These are phyloP conservation scores for Clonostachys byssicola DNA, from an alignment of 2,329 filamentous ascomycete genomes.

Conservation along the genomic window DNA sequence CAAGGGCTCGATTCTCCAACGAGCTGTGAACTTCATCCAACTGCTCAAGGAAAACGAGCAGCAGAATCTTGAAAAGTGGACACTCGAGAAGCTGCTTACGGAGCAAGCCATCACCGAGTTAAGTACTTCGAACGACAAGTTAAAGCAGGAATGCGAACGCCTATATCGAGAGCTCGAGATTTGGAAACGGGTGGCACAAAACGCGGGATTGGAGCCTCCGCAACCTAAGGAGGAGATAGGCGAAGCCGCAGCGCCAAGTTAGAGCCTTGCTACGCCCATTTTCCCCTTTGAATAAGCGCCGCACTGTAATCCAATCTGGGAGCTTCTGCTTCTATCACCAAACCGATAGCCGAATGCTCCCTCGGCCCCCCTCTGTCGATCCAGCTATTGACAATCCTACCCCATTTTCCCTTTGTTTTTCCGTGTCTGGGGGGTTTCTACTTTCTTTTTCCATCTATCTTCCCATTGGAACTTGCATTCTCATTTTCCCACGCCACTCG, in stretches of 20 bases:
- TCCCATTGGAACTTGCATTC: no score
- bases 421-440: no score
- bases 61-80: constrained; percentile 93
- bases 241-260: neutral
- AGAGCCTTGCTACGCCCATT: no score
- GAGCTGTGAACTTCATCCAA: constrained; percentile 89
- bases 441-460: no score
- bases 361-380: no score
- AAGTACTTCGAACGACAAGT: constrained; percentile 80
- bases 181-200: constrained; percentile 69
- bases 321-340: no score
- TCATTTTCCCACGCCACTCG: no score
- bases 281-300: no score
- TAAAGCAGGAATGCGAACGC: constrained; percentile 75
- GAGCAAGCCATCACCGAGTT: constrained; percentile 88
- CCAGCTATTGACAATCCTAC: no score
- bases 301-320: no score
- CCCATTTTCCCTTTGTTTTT: no score
- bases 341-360: no score
- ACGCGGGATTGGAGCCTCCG: constrained; percentile 46
- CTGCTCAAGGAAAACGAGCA: constrained; percentile 93
- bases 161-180: constrained; percentile 74
- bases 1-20: constrained; percentile 93
- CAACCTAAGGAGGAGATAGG: constrained; percentile 29
- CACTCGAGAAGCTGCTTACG: constrained; percentile 82